Conservation (phyloP, 2,329 filamentous ascomycete genomes). For the Paracorniculantispora psalliotae region DNA sequence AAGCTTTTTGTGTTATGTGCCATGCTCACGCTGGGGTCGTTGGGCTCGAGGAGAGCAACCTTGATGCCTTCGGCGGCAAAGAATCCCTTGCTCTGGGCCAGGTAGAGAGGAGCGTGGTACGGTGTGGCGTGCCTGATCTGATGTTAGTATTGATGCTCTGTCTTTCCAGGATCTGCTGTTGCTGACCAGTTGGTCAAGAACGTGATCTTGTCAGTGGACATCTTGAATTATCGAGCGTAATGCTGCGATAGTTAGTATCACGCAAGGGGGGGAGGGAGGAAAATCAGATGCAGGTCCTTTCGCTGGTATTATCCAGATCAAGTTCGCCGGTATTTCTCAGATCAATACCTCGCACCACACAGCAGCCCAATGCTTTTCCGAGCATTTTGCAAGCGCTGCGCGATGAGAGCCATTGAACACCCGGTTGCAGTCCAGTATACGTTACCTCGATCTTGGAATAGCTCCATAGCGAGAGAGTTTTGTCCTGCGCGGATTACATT, state of each 20-base stretch:
- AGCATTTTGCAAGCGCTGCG: background rate
- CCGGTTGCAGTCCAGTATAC: slow-evolving; percentile 32
- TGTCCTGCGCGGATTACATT: slow-evolving; percentile 5
- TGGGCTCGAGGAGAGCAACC: slow-evolving; percentile 72
- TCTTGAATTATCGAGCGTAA: slow-evolving; percentile 44
- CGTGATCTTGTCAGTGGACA: slow-evolving; percentile 81
- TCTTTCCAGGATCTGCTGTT: background rate
- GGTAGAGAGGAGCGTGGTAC: slow-evolving; percentile 73
- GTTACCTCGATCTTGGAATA: slow-evolving; percentile 38
- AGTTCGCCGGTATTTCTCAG: slow-evolving; percentile 81
- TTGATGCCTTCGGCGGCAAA: slow-evolving; percentile 73
- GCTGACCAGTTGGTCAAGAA: slow-evolving; percentile 77
- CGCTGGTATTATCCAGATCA: slow-evolving; percentile 86
- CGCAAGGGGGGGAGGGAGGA: slow-evolving; percentile 29
- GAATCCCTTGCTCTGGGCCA: slow-evolving; percentile 70
- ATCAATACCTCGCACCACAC: slow-evolving; percentile 29
- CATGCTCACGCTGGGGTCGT: slow-evolving; percentile 62
- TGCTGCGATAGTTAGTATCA: slow-evolving; percentile 45
- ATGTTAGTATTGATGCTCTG: slow-evolving; percentile 10
- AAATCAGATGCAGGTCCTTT: slow-evolving; percentile 76
- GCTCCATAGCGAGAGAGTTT: slow-evolving; percentile 25
- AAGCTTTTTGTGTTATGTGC: background rate
- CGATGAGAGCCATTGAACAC: slow-evolving; percentile 15
- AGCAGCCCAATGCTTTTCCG: background rate
- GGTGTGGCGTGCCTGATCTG: slow-evolving; percentile 67